Conservation (phyloP, 1,284 basidiomycete genomes). For the Heliocybe sulcata region DNA sequence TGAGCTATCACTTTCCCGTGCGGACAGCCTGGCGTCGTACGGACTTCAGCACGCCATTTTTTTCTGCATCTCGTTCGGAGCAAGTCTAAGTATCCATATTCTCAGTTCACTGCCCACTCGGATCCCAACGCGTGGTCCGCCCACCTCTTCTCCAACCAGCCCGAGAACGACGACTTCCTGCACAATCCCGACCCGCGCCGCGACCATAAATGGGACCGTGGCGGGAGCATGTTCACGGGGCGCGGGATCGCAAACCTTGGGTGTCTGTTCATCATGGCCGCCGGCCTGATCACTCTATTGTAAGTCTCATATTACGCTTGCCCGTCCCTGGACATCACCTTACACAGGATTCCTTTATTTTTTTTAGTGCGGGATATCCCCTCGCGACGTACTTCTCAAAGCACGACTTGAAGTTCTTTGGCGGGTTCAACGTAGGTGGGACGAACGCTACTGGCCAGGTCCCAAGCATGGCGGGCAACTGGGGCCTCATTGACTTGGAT, state of each 20-base stretch:
- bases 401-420: slow-evolving; percentile 38
- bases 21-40: too few relatives aligned
- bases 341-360: too few relatives aligned
- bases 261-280: slow-evolving; percentile 58
- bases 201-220: slow-evolving; percentile 53
- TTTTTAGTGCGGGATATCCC: slow-evolving; percentile 70
- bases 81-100: not conserved
- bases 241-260: slow-evolving; percentile 75
- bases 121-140: slow-evolving; percentile 66
- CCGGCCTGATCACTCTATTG: slow-evolving; percentile 68
- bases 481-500: slow-evolving; percentile 69
- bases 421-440: slow-evolving; percentile 76
- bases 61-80: slow-evolving; percentile 4
- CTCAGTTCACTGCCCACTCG: slow-evolving; percentile 63
- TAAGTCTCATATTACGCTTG: slow-evolving; percentile 26
- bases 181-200: slow-evolving; percentile 72
- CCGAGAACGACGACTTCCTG: slow-evolving; percentile 64
- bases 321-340: too few relatives aligned
- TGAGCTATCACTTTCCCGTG: not conserved
- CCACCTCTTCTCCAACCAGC: slow-evolving; percentile 46
- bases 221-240: slow-evolving; percentile 60
- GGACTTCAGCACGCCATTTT: too few relatives aligned
- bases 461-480: slow-evolving; percentile 55
- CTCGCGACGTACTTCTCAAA: slow-evolving; percentile 63
- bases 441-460: slow-evolving; percentile 79